A percentile compares a stretch with the other conserved stretches of the same genome.
Evolutionary conservation across 306 rosid species (phyloP).

Genomic region (Vicia villosa): DNA sequence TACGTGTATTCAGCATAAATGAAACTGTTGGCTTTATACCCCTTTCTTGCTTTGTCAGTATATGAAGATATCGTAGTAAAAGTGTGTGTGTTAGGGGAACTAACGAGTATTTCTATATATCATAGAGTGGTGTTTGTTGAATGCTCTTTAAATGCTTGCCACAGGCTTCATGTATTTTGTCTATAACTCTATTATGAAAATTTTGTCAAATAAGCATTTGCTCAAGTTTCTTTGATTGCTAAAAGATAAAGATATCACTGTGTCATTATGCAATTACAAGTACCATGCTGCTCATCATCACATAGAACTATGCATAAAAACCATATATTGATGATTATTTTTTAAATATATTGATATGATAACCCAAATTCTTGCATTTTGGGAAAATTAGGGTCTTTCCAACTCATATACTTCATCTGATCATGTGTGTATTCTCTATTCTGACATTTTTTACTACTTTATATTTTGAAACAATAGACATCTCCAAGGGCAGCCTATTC

Average conservation of each 20-base stretch:
- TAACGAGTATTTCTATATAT: neutral
- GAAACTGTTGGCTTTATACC: neutral
- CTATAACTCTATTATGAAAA: neutral
- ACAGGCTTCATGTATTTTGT: neutral
- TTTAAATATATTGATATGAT: constrained; percentile 19
- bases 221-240: neutral
- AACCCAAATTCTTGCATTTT: constrained; percentile 16
- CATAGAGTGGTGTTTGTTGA: neutral
- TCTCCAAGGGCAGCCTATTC: constrained; percentile 72
- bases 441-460: constrained; percentile 7
- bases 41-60: neutral
- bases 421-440: constrained; percentile 28
- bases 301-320: neutral
- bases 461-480: constrained; percentile 49
- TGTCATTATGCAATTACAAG: constrained; percentile 19
- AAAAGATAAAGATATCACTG: constrained; percentile 1
- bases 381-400: constrained; percentile 2
- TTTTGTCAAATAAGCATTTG: neutral
- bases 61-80: neutral
- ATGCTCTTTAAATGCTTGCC: constrained; percentile 10
- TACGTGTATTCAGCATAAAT: constrained; percentile 4
- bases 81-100: constrained; percentile 15
- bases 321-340: neutral
- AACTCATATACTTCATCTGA: constrained; percentile 26
- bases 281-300: constrained; percentile 1